Evolutionary conservation across 2,329 filamentous ascomycete genomes (phyloP).

Genomic region (Pestalotiopsis fici): DNA sequence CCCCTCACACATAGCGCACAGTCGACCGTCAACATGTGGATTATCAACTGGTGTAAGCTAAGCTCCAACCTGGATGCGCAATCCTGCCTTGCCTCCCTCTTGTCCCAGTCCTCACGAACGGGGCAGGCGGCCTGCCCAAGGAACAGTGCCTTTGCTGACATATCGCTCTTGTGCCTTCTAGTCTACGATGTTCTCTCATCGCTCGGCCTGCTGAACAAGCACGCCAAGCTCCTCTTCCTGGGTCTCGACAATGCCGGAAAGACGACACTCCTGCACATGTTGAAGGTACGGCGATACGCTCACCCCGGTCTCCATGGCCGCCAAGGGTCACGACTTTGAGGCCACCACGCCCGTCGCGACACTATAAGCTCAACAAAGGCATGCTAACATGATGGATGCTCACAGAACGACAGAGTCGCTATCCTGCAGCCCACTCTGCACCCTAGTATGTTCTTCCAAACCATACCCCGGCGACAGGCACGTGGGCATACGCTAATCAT

Average conservation of each 20-base stretch:
- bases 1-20: not conserved
- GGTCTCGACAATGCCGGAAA: slow-evolving; percentile 94
- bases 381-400: not conserved
- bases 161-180: slow-evolving; percentile 31
- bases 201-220: slow-evolving; percentile 90
- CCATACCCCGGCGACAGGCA: slow-evolving; percentile 18
- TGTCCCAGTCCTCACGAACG: not conserved
- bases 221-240: slow-evolving; percentile 91
- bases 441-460: slow-evolving; percentile 67
- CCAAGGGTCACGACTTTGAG: not conserved
- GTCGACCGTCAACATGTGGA: slow-evolving; percentile 69
- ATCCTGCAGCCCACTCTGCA: slow-evolving; percentile 89
- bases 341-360: too few relatives aligned
- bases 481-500: slow-evolving; percentile 23
- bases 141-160: slow-evolving; percentile 20
- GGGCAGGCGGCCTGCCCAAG: not conserved
- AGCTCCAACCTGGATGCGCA: slow-evolving; percentile 32
- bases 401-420: slow-evolving; percentile 88
- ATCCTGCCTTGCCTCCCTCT: not conserved
- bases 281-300: slow-evolving; percentile 67
- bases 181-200: slow-evolving; percentile 90
- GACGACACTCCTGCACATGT: slow-evolving; percentile 91
- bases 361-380: not conserved
- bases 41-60: slow-evolving; percentile 85
- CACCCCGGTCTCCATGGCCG: not conserved